Evolutionary conservation across 805 yeast species (phyloP).

Genomic region (Saccharomyces paradoxus): DNA sequence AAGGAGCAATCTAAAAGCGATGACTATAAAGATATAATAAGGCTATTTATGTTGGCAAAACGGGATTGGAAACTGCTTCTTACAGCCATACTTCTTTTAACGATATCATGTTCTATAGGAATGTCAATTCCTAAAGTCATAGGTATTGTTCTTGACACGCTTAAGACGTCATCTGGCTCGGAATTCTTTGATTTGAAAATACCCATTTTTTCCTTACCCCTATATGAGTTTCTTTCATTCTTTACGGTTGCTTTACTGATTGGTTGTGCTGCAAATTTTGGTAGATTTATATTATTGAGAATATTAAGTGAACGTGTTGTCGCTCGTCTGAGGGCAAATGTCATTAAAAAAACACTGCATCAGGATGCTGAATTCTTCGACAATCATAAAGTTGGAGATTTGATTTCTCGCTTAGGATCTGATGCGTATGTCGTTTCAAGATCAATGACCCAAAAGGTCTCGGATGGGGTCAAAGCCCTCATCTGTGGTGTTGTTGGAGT

Average conservation of each 20-base stretch:
- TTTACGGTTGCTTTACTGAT: constrained; percentile 50
- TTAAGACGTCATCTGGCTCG: constrained; percentile 10
- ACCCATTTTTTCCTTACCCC: constrained; percentile 2
- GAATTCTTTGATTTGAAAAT: neutral
- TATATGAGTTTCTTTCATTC: constrained; percentile 47
- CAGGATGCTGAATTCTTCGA: constrained; percentile 94
- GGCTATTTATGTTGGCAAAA: constrained; percentile 37
- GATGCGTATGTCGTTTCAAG: constrained; percentile 87
- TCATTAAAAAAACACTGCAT: constrained; percentile 67
- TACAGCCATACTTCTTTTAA: constrained; percentile 37
- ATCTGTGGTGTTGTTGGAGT: constrained; percentile 81
- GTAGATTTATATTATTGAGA: constrained; percentile 45
- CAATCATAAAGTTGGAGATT: constrained; percentile 87
- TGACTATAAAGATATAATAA: constrained; percentile 32
- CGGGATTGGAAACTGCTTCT: constrained; percentile 39
- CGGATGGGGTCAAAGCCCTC: constrained; percentile 81
- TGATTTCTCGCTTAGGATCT: constrained; percentile 79
- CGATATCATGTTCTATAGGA: constrained; percentile 41
- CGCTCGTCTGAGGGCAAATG: constrained; percentile 69
- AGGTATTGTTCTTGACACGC: constrained; percentile 47
- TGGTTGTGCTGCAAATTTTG: constrained; percentile 68
- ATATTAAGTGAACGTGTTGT: constrained; percentile 81
- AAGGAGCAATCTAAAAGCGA: constrained; percentile 1
- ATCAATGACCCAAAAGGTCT: constrained; percentile 80
- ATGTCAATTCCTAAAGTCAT: constrained; percentile 50